Evolutionary conservation across 768 basidiomycete genomes (phyloP).

Genomic region (Mycena indigotica): DNA sequence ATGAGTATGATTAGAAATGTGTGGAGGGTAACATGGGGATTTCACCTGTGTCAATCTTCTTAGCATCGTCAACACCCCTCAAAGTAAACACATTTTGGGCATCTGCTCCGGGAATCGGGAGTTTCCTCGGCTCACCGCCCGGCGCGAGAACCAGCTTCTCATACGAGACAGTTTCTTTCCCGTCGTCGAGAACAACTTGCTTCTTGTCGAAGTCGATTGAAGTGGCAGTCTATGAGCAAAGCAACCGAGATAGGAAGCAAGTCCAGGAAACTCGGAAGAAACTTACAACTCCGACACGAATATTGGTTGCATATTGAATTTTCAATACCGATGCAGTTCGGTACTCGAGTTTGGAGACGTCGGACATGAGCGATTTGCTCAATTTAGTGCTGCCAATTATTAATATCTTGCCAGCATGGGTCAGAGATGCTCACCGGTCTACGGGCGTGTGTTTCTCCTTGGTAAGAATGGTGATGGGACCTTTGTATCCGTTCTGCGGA

Average conservation of each 20-base stretch:
- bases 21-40: slow-evolving; percentile 1
- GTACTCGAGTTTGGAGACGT: slow-evolving; percentile 77
- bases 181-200: slow-evolving; percentile 59
- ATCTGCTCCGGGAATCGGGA: slow-evolving; percentile 76
- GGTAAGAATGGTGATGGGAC: slow-evolving; percentile 77
- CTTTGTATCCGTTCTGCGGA: slow-evolving; percentile 70
- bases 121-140: slow-evolving; percentile 70
- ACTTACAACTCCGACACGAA: slow-evolving; percentile 62
- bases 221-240: slow-evolving; percentile 58
- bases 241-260: too few species aligned
- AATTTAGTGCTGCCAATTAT: slow-evolving; percentile 73
- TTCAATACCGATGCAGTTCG: slow-evolving; percentile 72
- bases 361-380: slow-evolving; percentile 82
- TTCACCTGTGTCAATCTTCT: slow-evolving; percentile 70
- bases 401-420: slow-evolving; percentile 5
- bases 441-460: slow-evolving; percentile 81
- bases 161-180: slow-evolving; percentile 64
- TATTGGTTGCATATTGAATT: slow-evolving; percentile 69
- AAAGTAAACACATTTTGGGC: slow-evolving; percentile 79
- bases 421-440: slow-evolving; percentile 58
- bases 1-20: background rate
- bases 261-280: too few species aligned
- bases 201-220: slow-evolving; percentile 65
- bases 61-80: slow-evolving; percentile 67
- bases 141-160: slow-evolving; percentile 80